phyloP scores from a whole-genome alignment of 768 basidiomycete genomes.

The Mycena venus region DNA sequence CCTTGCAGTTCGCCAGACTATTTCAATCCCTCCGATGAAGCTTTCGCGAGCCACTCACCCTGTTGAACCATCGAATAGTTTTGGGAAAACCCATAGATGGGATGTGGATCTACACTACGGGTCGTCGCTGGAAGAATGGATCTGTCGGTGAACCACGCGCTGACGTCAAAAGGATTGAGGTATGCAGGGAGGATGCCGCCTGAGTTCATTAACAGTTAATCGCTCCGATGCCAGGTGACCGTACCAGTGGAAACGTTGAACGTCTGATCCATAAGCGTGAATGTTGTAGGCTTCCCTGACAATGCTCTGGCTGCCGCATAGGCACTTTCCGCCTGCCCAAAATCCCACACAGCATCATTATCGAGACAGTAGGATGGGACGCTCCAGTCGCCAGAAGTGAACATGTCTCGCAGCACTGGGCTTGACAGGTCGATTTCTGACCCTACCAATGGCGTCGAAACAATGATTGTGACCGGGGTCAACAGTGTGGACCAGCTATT shows the following conservation, averaged over 20 bases:
- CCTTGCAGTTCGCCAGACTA: too few species aligned
- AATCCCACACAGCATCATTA: too few species aligned
- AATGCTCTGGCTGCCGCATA: not conserved
- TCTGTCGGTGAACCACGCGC: not conserved
- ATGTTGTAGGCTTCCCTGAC: not conserved
- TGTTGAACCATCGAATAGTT: conserved; percentile 8
- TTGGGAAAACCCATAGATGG: not conserved
- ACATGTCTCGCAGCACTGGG: too few species aligned
- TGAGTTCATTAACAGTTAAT: not conserved
- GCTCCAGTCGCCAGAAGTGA: too few species aligned
- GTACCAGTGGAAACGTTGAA: not conserved
- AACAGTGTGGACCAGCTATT: not conserved
- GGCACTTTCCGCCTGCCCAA: not conserved
- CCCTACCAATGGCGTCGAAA: not conserved
- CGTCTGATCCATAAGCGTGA: not conserved
- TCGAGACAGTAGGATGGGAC: too few species aligned
- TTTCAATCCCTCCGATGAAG: not conserved
- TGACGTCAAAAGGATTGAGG: not conserved
- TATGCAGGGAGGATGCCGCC: not conserved
- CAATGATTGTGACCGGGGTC: not conserved
- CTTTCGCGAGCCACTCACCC: not conserved
- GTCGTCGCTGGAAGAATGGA: not conserved
- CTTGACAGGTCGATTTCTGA: not conserved
- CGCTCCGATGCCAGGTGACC: not conserved
- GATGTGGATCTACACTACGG: not conserved